phyloP scores from a whole-genome alignment of 306 rosid species.

The Rosa chinensis region DNA sequence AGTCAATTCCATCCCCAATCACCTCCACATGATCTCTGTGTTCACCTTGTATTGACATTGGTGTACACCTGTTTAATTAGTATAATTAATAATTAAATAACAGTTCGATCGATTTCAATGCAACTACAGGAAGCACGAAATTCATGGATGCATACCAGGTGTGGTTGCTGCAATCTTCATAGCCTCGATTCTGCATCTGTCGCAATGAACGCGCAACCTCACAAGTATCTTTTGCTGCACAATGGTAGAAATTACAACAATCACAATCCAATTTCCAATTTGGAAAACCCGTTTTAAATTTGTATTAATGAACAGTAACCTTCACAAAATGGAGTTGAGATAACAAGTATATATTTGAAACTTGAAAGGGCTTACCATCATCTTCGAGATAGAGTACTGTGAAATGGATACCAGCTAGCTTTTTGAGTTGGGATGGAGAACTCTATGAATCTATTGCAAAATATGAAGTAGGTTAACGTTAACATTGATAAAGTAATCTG shows the following conservation, averaged over 20 bases:
- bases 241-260: background rate
- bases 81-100: too few relatives aligned
- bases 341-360: background rate
- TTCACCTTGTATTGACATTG: slow-evolving; percentile 24
- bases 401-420: background rate
- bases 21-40: slow-evolving; percentile 26
- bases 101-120: background rate
- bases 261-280: background rate
- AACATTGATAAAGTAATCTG: too few relatives aligned
- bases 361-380: background rate
- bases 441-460: background rate
- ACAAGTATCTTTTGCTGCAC: slow-evolving; percentile 40
- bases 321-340: background rate
- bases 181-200: slow-evolving; percentile 37
- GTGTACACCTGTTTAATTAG: slow-evolving; percentile 10
- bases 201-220: slow-evolving; percentile 17
- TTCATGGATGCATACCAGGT: background rate
- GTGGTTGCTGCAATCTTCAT: slow-evolving; percentile 34
- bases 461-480: background rate
- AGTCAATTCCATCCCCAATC: slow-evolving; percentile 18
- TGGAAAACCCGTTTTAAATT: background rate
- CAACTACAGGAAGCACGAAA: too few relatives aligned
- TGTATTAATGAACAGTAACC: background rate
- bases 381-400: background rate
- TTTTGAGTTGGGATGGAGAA: background rate